Evolutionary conservation across 768 basidiomycete genomes (phyloP).

Genomic region (Roridomyces roridus): DNA sequence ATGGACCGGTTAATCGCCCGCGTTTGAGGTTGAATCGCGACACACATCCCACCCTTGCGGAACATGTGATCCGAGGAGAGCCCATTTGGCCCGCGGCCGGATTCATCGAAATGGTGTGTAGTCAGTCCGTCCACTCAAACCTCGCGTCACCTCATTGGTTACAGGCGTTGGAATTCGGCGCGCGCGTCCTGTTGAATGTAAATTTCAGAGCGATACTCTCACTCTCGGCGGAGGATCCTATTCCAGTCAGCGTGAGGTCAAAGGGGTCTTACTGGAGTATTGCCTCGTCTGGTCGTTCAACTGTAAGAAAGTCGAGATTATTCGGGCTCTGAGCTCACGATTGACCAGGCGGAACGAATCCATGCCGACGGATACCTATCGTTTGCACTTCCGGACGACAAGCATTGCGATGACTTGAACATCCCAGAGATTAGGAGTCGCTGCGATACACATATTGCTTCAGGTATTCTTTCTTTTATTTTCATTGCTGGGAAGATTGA

Average conservation of each 20-base stretch:
- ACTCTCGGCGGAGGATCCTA: not conserved
- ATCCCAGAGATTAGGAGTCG: not conserved
- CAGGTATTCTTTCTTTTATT: not conserved
- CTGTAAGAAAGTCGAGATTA: too few relatives aligned
- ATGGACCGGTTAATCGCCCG: constrained; percentile 24
- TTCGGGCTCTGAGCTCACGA: too few relatives aligned
- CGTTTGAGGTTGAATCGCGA: constrained; percentile 14
- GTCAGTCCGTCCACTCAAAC: not conserved
- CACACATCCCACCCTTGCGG: too few relatives aligned
- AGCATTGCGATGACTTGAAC: not conserved
- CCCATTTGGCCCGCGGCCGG: constrained; percentile 55
- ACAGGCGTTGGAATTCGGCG: constrained; percentile 45
- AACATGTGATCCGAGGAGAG: too few relatives aligned
- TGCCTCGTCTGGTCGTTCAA: constrained; percentile 10
- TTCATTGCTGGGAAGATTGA: too few relatives aligned
- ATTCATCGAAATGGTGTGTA: constrained; percentile 46
- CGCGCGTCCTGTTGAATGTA: not conserved
- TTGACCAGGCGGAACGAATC: not conserved
- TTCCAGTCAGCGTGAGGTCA: not conserved
- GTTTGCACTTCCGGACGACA: not conserved
- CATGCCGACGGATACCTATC: constrained; percentile 9
- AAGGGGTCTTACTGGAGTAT: constrained; percentile 7
- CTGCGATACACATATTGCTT: not conserved
- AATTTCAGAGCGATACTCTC: constrained; percentile 1
- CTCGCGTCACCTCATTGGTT: not conserved